These are phyloP conservation scores for Venturia aucupariae DNA, from an alignment of 2,329 filamentous ascomycete genomes.

Conservation along the genomic window DNA sequence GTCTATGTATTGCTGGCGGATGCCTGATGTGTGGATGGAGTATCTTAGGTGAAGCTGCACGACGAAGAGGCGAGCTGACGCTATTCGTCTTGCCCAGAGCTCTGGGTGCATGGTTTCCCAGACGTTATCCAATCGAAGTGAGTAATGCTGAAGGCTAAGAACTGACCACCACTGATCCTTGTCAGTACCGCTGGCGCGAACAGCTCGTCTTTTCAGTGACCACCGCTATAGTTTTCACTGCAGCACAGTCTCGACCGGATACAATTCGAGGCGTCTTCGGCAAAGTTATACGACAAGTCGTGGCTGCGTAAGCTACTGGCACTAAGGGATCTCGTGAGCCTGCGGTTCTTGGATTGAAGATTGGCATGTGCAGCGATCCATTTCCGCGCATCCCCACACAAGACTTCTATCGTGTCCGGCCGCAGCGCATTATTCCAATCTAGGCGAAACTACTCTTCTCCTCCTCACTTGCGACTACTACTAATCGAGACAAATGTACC, in stretches of 20 bases:
- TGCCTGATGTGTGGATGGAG: constrained; percentile 76
- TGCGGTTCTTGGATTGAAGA: background rate
- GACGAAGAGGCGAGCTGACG: constrained; percentile 62
- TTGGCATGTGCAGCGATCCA: background rate
- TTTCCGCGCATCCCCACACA: background rate
- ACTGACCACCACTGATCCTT: background rate
- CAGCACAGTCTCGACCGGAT: constrained; percentile 22
- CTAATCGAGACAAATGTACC: background rate
- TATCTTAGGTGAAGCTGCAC: constrained; percentile 59
- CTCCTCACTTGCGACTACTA: no score
- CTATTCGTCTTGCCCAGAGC: constrained; percentile 76
- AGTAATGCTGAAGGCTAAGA: constrained; percentile 3
- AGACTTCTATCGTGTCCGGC: background rate
- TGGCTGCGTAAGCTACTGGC: background rate
- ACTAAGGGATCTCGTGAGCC: background rate
- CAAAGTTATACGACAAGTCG: constrained; percentile 17
- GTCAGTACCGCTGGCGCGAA: constrained; percentile 23
- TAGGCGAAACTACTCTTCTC: background rate
- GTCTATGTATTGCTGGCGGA: constrained; percentile 61
- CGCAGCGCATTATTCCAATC: background rate
- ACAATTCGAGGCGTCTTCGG: constrained; percentile 25
- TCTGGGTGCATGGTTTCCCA: constrained; percentile 62
- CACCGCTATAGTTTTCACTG: constrained; percentile 24
- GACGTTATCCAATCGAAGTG: constrained; percentile 50
- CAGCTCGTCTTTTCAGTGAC: constrained; percentile 24